Conservation (phyloP, 2,329 filamentous ascomycete genomes). For the Pseudogymnoascus sp. region DNA sequence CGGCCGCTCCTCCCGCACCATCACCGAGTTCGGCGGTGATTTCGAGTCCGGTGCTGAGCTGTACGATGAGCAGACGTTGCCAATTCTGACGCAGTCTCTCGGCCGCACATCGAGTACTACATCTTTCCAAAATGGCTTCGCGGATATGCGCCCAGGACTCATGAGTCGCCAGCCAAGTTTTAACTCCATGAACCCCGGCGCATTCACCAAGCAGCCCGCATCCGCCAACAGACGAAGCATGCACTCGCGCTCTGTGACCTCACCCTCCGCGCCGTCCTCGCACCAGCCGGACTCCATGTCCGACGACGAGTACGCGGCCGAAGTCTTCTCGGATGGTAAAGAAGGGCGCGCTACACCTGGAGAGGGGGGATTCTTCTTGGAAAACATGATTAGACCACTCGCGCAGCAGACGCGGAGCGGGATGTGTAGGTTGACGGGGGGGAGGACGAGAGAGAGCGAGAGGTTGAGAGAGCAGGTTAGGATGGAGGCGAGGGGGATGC, state of each 20-base stretch:
- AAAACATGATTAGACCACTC: constrained; percentile 53
- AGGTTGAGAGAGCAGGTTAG: constrained; percentile 23
- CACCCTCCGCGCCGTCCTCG: constrained; percentile 54
- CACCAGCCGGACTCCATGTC: constrained; percentile 54
- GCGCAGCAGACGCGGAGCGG: constrained; percentile 49
- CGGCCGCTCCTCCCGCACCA: constrained; percentile 51
- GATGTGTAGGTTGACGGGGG: constrained; percentile 55
- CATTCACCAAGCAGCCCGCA: constrained; percentile 40
- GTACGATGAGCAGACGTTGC: constrained; percentile 88
- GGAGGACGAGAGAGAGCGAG: constrained; percentile 30
- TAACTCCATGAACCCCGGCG: constrained; percentile 55
- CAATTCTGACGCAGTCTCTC: constrained; percentile 77
- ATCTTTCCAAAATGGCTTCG: constrained; percentile 82
- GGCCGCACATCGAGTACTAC: constrained; percentile 59
- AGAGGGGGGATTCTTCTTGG: constrained; percentile 40
- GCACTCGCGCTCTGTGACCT: constrained; percentile 78
- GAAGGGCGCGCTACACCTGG: constrained; percentile 31
- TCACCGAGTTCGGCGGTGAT: constrained; percentile 57
- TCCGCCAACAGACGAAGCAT: constrained; percentile 53
- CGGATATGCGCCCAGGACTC: constrained; percentile 57
- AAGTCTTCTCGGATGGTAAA: constrained; percentile 73
- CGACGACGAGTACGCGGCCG: constrained; percentile 67
- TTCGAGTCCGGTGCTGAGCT: constrained; percentile 71
- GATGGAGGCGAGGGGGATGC: constrained; percentile 22
- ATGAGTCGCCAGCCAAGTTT: constrained; percentile 50